Base-by-base conservation (phyloP, 441 rosid species). In the Populus hybrid region DNA sequence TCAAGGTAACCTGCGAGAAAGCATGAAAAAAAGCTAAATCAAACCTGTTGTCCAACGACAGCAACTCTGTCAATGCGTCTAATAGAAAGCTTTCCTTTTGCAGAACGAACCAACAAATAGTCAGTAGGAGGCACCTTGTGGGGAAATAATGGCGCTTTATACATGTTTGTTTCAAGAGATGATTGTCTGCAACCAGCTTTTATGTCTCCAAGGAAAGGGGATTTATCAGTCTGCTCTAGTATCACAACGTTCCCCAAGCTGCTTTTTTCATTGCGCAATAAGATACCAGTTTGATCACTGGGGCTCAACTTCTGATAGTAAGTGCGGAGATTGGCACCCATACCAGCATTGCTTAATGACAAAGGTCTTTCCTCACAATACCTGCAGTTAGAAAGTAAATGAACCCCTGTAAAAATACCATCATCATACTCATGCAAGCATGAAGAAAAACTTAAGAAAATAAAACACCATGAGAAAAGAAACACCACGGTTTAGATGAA, bases 321-420 rank as follows among this genome's bases (percentile, higher is more conserved):
- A 56, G 99, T 93, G 83, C 97, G 88, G 78, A 97, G 75, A 78
- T 92, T 94, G 29, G 99, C 99, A 82, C 99, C 99, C 99, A 97
- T 97, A 76, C 99, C 99, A 74, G 77, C 85, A 84, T 92, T 97
- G 87, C 93, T 91, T 84, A 97, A 88, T 85, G 92, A 83, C 81
- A 94, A 80, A 75, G 99, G 99, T 72, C 99, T 92, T 88, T 94
- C 99, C 92, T 97, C 99, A 66, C 98, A 97, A 81, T 92, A 97
- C 90, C 98, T 94, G 84, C 76, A 83, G 50, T 71, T 4, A 50
- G 20, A 74, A 61, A 42, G 59, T 16, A 23, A 61, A 12, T 42
- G 20, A 65, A n/a, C 2, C n/a, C 71, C 74, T 23, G 26, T 16
- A 63, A 42, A 36, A 74, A 64, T 42, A 79, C 35, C 73, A 65